A percentile compares a stretch with the other conserved stretches of the same genome.
Conservation (phyloP, 164 flowering plant genomes). For the Euptelea pleiosperma region DNA sequence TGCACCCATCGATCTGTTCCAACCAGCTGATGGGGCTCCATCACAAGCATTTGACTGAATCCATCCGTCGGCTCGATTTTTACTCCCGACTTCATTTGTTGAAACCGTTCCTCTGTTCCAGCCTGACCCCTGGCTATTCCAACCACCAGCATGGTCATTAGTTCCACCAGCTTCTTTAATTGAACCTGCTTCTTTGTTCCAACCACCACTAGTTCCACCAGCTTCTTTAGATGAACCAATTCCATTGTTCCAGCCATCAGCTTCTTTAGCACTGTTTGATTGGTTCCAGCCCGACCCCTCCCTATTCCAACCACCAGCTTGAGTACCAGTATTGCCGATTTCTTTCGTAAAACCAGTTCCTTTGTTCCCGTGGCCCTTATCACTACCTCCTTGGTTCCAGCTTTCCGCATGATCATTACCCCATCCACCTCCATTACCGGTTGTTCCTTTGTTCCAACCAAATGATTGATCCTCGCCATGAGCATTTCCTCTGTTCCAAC, state of each 20-base stretch:
- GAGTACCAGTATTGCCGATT: not conserved
- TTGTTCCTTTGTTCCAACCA: constrained; percentile 14
- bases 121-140: constrained; percentile 10
- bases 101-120: constrained; percentile 2
- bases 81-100: not conserved
- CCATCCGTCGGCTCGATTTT: not conserved
- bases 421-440: constrained; percentile 2
- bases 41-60: not conserved
- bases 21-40: constrained; percentile 8
- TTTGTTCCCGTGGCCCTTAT: constrained; percentile 16
- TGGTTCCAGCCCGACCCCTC: constrained; percentile 5
- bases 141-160: constrained; percentile 5
- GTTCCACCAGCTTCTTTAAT: constrained; percentile 11
- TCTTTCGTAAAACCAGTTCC: constrained; percentile 8
- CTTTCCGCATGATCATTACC: constrained; percentile 2
- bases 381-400: constrained; percentile 25
- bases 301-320: constrained; percentile 3
- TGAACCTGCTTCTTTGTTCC: constrained; percentile 18
- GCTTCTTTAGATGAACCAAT: not conserved
- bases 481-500: constrained; percentile 22
- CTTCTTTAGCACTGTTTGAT: not conserved
- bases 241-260: constrained; percentile 8
- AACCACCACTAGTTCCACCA: not conserved
- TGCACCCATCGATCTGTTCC: constrained; percentile 2
- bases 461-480: constrained; percentile 18